Evolutionary conservation across 2,329 filamentous ascomycete species (phyloP), one percentile per base, ranked within the genome.

Genomic region (Fusarium nygamai): DNA sequence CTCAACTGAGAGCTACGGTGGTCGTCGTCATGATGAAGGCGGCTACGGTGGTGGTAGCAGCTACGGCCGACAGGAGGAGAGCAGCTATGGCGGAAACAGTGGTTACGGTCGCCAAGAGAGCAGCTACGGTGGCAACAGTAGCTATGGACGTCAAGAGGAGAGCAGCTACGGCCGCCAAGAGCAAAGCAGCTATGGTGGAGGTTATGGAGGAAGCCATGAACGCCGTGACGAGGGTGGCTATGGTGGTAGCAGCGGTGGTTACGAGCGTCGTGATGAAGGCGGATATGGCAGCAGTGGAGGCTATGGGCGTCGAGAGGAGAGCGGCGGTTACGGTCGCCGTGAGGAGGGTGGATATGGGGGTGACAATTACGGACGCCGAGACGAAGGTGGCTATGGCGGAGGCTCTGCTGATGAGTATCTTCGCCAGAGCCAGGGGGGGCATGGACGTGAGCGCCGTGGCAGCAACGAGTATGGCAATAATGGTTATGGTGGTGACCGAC

Each of bases 351-450:
- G 72, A 33, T 70, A 78, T 31, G 70, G 79, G 8, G 71, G 78
- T 9, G 72, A 71, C 36, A 60, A 74, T 60, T 71, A 79, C 51
- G 82, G 78, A 31, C 75, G 74, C 29, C 72, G 74, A n/a, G 76
- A 81, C 41, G 78, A 81, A 68, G 72, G 77, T 20, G 74, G 75
- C 29, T 76, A 76, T 46, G 78, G 77, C 12, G 76, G 80, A 57
- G 71, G 78, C 22, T 68, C 67, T 31, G 76, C 73, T 39, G 76
- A 75, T 33, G 75, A 77, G 11, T 78, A 77, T 46, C 39, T 66
- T 20, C 76, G 76, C 16, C 76, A 75, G 27, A 68, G 71, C 41
- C 68, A 75, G 38, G 74, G 74, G 48, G 57, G 72, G 20, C 59
- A 74, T 38, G 51, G 65, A 27, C 48, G 61, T 54, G 67, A 76